phyloP scores from a whole-genome alignment of 139 green algal genomes.

The Choricystis sp. region DNA sequence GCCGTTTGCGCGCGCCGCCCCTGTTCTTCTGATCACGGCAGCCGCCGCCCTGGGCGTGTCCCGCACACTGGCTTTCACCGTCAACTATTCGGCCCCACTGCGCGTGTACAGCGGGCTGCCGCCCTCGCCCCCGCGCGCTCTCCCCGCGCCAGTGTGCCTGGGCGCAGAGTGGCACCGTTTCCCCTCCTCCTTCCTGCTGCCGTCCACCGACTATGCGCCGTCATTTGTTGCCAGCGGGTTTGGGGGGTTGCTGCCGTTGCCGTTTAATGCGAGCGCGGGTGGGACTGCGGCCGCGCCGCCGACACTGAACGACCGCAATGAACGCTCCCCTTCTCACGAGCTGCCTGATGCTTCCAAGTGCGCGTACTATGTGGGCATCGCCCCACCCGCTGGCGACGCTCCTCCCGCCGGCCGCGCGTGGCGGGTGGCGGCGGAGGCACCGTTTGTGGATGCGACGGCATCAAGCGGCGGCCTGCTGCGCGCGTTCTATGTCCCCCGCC shows the following conservation, averaged over 20 bases:
- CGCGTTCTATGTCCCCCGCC: conserved; percentile 32
- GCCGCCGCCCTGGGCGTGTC: conserved; percentile 13
- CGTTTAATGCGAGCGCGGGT: conserved; percentile 17
- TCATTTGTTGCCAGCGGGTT: conserved; percentile 57
- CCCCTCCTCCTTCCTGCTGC: conserved; percentile 67
- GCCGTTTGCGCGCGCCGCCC: background rate
- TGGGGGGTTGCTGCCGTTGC: conserved; percentile 24
- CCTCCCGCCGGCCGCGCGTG: conserved; percentile 5
- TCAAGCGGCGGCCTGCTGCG: conserved; percentile 18
- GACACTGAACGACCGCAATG: conserved; percentile 47
- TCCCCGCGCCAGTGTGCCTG: conserved; percentile 31
- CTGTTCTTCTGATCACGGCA: background rate
- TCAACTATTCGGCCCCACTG: conserved; percentile 38
- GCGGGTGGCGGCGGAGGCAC: conserved; percentile 7
- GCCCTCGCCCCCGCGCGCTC: background rate
- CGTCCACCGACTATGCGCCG: conserved; percentile 33
- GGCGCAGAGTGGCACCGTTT: conserved; percentile 69
- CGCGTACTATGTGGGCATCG: conserved; percentile 19
- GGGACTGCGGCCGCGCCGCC: conserved; percentile 30
- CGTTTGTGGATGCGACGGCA: conserved; percentile 17
- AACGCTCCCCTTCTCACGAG: conserved; percentile 18
- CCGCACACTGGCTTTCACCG: conserved; percentile 16
- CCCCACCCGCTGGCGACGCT: background rate
- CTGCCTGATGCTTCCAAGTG: conserved; percentile 14
- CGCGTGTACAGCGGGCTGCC: conserved; percentile 16